These are phyloP conservation scores for Entelexis paramagnoliae DNA, from an alignment of 1,139 yeast genomes.

Conservation along the genomic window DNA sequence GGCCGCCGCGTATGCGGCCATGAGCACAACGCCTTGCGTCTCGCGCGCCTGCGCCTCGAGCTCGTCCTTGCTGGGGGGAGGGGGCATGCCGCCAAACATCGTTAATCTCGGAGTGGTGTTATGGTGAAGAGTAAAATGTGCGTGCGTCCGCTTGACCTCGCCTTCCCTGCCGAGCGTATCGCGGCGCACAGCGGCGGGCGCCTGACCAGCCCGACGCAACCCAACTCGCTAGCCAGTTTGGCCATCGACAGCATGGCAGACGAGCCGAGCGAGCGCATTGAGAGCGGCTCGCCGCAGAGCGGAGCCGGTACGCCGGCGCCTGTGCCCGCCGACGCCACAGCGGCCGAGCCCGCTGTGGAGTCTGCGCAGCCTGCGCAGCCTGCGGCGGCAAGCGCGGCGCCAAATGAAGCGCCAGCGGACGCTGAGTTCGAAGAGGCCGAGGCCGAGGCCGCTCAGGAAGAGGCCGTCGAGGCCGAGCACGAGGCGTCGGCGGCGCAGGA, in stretches of 20 bases:
- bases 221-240: neutral
- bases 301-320: no score
- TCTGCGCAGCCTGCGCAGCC: no score
- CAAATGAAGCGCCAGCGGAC: no score
- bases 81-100: constrained; percentile 76
- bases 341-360: no score
- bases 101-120: neutral
- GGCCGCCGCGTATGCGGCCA: constrained; percentile 63
- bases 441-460: neutral
- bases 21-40: constrained; percentile 54
- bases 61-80: constrained; percentile 67
- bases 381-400: no score
- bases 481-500: constrained; percentile 28
- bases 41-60: constrained; percentile 61
- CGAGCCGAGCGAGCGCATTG: neutral
- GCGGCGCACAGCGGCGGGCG: neutral
- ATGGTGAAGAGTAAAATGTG: neutral
- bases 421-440: neutral
- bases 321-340: neutral
- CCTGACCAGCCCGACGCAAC: no score
- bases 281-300: no score
- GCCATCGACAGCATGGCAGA: no score
- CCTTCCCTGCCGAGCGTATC: neutral
- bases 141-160: no score
- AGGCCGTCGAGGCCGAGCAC: constrained; percentile 23